These are phyloP conservation scores for Mesembryanthemum crystallinum DNA, from an alignment of 148 eudicot species.

Conservation along the genomic window DNA sequence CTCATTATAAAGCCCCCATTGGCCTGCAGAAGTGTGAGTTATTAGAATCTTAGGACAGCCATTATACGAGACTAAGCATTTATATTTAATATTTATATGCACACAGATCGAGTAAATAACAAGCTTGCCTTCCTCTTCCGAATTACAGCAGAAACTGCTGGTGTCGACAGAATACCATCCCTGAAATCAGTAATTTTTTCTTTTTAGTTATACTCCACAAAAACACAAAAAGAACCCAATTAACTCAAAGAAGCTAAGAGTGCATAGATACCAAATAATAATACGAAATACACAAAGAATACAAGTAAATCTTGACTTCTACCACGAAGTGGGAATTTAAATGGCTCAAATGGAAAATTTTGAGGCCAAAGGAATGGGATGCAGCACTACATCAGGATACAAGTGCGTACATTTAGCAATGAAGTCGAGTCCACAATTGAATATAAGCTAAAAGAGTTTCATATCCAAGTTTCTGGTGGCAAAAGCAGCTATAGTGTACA, in stretches of 20 bases:
- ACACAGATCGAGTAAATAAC: conserved; percentile 1
- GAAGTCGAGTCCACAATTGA: neutral
- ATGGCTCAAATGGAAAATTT: neutral
- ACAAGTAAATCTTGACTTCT: neutral
- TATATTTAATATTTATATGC: neutral
- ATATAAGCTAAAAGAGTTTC: neutral
- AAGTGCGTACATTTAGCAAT: neutral
- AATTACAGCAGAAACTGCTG: conserved; percentile 98
- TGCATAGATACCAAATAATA: neutral
- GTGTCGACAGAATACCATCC: conserved; percentile 92
- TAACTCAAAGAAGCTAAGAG: too few relatives aligned
- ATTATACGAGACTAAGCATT: neutral
- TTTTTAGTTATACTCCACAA: conserved; percentile 3
- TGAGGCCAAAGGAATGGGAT: neutral
- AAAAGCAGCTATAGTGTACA: neutral
- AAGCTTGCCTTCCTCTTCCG: conserved; percentile 77
- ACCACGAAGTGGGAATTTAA: neutral
- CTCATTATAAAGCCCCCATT: conserved; percentile 99
- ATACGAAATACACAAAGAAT: neutral
- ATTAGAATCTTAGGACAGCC: neutral
- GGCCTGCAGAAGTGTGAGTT: conserved; percentile 46
- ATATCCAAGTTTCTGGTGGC: neutral
- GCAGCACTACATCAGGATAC: neutral
- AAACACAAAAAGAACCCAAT: conserved; percentile 5
- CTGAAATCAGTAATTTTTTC: conserved; percentile 51